phyloP scores from a whole-genome alignment of 1,284 basidiomycete genomes.

The Ustilago tritici region DNA sequence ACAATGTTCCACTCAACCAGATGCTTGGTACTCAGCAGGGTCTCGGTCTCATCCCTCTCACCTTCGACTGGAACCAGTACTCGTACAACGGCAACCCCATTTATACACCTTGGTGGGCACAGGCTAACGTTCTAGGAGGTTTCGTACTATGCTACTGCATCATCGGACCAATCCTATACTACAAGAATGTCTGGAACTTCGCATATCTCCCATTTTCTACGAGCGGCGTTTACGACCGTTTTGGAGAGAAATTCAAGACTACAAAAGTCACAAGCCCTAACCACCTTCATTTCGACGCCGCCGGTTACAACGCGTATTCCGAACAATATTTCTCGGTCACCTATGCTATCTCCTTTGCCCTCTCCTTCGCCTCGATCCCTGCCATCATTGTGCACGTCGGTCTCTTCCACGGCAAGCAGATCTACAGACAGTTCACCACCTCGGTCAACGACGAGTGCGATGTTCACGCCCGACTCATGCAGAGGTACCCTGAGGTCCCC shows the following conservation, averaged over 20 bases:
- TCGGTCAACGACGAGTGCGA: constrained; percentile 78
- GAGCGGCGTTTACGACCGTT: constrained; percentile 59
- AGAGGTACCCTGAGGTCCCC: constrained; percentile 80
- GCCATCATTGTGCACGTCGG: constrained; percentile 78
- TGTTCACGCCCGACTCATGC: constrained; percentile 86
- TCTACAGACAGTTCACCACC: constrained; percentile 47
- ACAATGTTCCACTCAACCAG: constrained; percentile 64
- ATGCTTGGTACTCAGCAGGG: constrained; percentile 58
- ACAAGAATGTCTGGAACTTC: constrained; percentile 60
- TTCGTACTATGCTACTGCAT: constrained; percentile 60
- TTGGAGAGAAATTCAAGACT: constrained; percentile 54
- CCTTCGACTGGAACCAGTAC: constrained; percentile 64
- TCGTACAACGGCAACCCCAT: constrained; percentile 52
- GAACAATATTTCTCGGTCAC: constrained; percentile 74
- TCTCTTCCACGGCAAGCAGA: constrained; percentile 62
- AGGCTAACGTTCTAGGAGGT: constrained; percentile 55
- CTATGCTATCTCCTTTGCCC: constrained; percentile 75
- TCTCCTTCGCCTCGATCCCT: constrained; percentile 80
- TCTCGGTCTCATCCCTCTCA: constrained; percentile 56
- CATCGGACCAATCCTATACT: constrained; percentile 61
- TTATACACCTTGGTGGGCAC: constrained; percentile 58
- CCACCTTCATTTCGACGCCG: constrained; percentile 46
- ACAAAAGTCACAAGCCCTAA: constrained; percentile 37
- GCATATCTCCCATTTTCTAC: constrained; percentile 57
- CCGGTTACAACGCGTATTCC: constrained; percentile 60